Base-by-base conservation (phyloP, 148 eudicot genomes). In the Cornus florida region DNA sequence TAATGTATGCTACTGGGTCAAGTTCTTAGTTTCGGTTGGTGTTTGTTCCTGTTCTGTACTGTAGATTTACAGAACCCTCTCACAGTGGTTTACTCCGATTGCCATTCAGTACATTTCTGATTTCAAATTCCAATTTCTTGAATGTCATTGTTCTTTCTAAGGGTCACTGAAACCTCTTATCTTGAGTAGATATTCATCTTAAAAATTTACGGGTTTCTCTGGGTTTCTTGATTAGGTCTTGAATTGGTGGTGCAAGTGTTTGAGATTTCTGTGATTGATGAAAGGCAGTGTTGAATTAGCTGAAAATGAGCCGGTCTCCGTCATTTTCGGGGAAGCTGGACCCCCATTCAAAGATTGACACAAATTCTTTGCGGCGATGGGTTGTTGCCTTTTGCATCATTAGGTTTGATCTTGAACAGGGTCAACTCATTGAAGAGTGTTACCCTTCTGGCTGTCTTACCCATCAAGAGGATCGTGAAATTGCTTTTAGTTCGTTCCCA, bases 391-490 rank as follows among this genome's bases (percentile, higher is more conserved):
- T 93, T 72, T 93, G 95, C 82, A 87, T 89, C 38, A 93, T 96
- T 79, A 86, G 97, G 79, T 96, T 96, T 86, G 99, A 96, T 86
- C 93, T 96, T 64, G 99, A 96, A 83, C 97, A 87, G 73, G 99
- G 99, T 41, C 99, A 96, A 87, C 89, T 96, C 59, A 89, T 96
- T 46, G 99, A 96, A 83, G 95, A 93, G 77, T 93, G 98, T 83
- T 92, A 73, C 77, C 99, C 99, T 28, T 81, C 93, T 31, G 84
- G 81, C 41, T 89, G 90, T 82, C 87, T 96, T 43, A 84, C 91
- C 50, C 91, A 83, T 60, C 92, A 90, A 38, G 99, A 96, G 83
- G 98, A 93, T 82, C 93, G 93, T 68, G 92, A 89, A 79, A 83
- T 84, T 43, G 92, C 99, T 19, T 94, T 92, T 80, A 94, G 89